Evolutionary conservation across 371 early-diverging fungal genomes (phyloP).

Genomic region (Mortierella sp.): DNA sequence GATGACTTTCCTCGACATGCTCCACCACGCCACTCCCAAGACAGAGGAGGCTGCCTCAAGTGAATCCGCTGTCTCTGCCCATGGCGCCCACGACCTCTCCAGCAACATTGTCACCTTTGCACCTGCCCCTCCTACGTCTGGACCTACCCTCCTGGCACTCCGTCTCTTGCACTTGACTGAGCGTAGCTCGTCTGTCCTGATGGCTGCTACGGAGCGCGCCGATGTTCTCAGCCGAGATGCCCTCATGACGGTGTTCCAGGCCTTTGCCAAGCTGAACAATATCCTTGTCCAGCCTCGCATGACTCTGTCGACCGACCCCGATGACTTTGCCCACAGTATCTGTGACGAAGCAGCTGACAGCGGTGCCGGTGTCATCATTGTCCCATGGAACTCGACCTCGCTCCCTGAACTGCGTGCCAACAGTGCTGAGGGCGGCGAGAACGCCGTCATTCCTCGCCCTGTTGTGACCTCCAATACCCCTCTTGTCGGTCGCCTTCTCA

Average conservation of each 20-base stretch:
- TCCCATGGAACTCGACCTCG: slow-evolving; percentile 63
- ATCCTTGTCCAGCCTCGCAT: slow-evolving; percentile 63
- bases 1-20: slow-evolving; percentile 71
- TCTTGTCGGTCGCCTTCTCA: slow-evolving; percentile 35
- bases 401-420: slow-evolving; percentile 35
- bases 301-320: slow-evolving; percentile 59
- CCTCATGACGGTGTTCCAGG: slow-evolving; percentile 81
- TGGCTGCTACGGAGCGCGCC: slow-evolving; percentile 70
- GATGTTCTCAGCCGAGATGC: slow-evolving; percentile 77
- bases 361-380: slow-evolving; percentile 60
- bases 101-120: slow-evolving; percentile 19
- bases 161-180: slow-evolving; percentile 82
- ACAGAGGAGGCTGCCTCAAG: neutral
- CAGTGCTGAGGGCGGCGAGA: slow-evolving; percentile 19
- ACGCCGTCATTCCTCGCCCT: slow-evolving; percentile 28
- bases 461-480: slow-evolving; percentile 48
- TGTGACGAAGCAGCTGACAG: slow-evolving; percentile 60
- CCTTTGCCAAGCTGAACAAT: slow-evolving; percentile 82
- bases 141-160: slow-evolving; percentile 62
- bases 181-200: slow-evolving; percentile 84
- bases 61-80: slow-evolving; percentile 1
- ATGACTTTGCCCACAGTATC: slow-evolving; percentile 72
- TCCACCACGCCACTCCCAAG: slow-evolving; percentile 32
- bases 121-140: slow-evolving; percentile 11
- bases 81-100: neutral